Conservation (phyloP, 192 early-diverging fungal genomes). For the Backusella tuberculispora region DNA sequence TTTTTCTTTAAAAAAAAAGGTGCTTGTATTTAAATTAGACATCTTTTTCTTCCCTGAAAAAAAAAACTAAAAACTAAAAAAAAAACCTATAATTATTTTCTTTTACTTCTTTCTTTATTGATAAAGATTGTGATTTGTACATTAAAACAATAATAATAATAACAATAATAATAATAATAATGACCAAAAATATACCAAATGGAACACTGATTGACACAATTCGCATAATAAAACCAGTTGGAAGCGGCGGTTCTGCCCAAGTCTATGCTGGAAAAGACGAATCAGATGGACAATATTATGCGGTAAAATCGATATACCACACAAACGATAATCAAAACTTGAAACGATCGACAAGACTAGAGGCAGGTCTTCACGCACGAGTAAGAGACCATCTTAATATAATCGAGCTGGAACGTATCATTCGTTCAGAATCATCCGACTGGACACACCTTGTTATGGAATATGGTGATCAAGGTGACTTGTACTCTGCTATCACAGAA, state of each 20-base stretch:
- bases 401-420: slow-evolving; percentile 61
- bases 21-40: background rate
- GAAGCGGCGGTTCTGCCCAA: slow-evolving; percentile 75
- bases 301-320: slow-evolving; percentile 78
- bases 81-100: background rate
- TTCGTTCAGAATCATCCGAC: slow-evolving; percentile 66
- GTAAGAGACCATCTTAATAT: slow-evolving; percentile 74
- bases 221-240: slow-evolving; percentile 43
- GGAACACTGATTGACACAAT: slow-evolving; percentile 24
- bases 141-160: background rate
- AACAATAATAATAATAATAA: background rate
- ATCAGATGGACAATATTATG: slow-evolving; percentile 58
- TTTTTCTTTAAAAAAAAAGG: background rate
- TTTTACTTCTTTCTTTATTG: background rate
- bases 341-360: slow-evolving; percentile 66
- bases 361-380: slow-evolving; percentile 67
- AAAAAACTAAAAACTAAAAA: background rate
- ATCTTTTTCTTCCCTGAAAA: background rate
- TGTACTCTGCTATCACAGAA: slow-evolving; percentile 93
- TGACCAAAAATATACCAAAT: slow-evolving; percentile 3
- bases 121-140: slow-evolving; percentile 1
- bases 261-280: slow-evolving; percentile 70
- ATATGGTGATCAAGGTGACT: slow-evolving; percentile 87
- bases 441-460: slow-evolving; percentile 67
- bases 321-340: slow-evolving; percentile 47